These are phyloP conservation scores for Hyphopichia wangnamkhiaoensis DNA, from an alignment of 1,139 yeast genomes.

Conservation along the genomic window DNA sequence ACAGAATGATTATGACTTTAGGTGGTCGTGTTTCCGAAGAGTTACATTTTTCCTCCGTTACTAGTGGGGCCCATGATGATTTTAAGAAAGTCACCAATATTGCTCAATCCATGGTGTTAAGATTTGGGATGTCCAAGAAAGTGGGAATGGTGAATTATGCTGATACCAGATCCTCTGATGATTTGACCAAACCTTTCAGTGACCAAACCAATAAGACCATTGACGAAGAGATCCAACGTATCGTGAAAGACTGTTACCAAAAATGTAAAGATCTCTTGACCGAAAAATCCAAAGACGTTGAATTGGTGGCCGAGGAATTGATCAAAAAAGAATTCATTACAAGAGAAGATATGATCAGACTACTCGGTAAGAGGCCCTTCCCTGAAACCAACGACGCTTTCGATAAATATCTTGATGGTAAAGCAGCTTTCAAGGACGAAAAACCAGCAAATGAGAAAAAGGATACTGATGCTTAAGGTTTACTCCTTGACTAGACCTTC, in stretches of 20 bases:
- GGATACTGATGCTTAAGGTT: constrained; percentile 9
- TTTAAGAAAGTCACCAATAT: constrained; percentile 75
- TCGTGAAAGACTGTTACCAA: constrained; percentile 53
- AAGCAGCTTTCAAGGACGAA: constrained; percentile 36
- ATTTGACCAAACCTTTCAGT: constrained; percentile 85
- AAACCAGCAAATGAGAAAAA: constrained; percentile 19
- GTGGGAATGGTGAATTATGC: constrained; percentile 74
- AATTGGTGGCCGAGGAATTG: constrained; percentile 69
- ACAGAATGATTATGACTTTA: constrained; percentile 77
- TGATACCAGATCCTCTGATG: constrained; percentile 55
- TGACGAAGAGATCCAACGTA: constrained; percentile 64
- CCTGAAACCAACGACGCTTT: constrained; percentile 79
- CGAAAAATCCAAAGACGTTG: constrained; percentile 45
- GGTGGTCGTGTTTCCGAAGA: constrained; percentile 85
- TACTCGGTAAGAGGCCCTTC: constrained; percentile 76
- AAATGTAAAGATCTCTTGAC: constrained; percentile 57
- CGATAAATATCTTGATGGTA: constrained; percentile 67
- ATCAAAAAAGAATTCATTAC: constrained; percentile 71
- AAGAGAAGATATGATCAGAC: constrained; percentile 75
- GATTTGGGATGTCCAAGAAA: constrained; percentile 72
- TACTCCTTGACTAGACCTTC: not conserved
- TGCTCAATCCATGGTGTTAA: constrained; percentile 77
- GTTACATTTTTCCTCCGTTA: constrained; percentile 71
- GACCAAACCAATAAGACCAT: constrained; percentile 77
- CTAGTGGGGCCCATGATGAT: constrained; percentile 82